Evolutionary conservation across 2,329 filamentous ascomycete genomes (phyloP), one percentile per base, ranked within the genome.

Genomic region (Cladorrhinum sp.): DNA sequence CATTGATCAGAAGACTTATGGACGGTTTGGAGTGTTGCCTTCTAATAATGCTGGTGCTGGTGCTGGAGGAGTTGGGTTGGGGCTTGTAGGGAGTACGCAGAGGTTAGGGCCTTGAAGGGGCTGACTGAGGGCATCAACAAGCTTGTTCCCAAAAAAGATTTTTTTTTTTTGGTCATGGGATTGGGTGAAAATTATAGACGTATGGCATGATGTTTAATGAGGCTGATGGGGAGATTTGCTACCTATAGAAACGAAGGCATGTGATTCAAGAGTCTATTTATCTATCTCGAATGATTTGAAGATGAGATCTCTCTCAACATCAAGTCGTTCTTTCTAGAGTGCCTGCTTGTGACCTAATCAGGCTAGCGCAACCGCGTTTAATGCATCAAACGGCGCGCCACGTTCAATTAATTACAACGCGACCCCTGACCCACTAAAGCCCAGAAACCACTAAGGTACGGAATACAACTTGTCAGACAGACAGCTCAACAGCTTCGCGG

Each of bases 1-100:
- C 60, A 88, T 97, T 16, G 94, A 98, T 71, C 93, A 96, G 75
- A 97, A 96, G 81, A 96, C 91, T 5, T 96, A 94, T 70, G 94
- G 94, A 7, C 84, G 94, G 57, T 97, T 96, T 69, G 94, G 94
- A 1, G 90, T 97, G 14, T 78, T 98, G 60, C 94, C 93, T 2
- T 82, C 86, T 1, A 63, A 59, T 66, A 70, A 70, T 46, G 72
- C 74, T 58, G 72, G 75, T 18, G 68, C 74, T 46, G 72, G 75
- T 18, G 69, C 74, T 36, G 72, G 76, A 6, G 76, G 79, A 64
- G 73, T 81, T 16, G 78, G 82, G 1, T 79, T 89, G 67, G 86
- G 86, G 58, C 83, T 90, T 61, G 78, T 90, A 50, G 86, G 83
- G 18, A 82, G 79, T 55, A 82, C 82, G 23, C 89, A 92, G 73